Percentiles rank a stretch among this genome's conserved stretches.
These are phyloP conservation scores for Rosa persica DNA, from an alignment of 306 rosid genomes.

Conservation along the genomic window DNA sequence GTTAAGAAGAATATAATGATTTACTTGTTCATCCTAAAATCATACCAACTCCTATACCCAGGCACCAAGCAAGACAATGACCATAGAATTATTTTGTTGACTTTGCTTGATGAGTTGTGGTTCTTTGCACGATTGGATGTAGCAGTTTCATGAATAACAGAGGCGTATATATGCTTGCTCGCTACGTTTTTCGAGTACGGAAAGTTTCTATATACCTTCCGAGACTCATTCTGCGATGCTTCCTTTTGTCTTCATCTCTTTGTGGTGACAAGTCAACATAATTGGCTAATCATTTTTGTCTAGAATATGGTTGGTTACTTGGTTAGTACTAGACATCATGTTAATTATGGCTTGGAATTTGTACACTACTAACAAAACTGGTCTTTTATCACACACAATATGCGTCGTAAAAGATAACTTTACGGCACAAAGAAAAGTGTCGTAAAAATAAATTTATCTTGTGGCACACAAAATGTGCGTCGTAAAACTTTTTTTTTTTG, in stretches of 20 bases:
- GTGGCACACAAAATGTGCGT: too few relatives aligned
- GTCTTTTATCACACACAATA: too few relatives aligned
- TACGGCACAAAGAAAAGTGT: too few relatives aligned
- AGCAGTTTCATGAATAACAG: not conserved
- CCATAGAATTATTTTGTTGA: not conserved
- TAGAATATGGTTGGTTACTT: not conserved
- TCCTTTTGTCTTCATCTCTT: not conserved
- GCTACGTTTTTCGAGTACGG: not conserved
- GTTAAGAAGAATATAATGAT: not conserved
- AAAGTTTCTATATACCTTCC: not conserved
- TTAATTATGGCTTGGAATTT: too few relatives aligned
- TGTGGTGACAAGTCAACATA: not conserved
- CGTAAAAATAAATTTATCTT: too few relatives aligned
- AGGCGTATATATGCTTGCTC: not conserved
- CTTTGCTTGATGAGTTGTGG: not conserved
- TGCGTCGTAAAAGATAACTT: too few relatives aligned
- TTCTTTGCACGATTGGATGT: conserved; percentile 15
- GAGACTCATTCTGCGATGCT: not conserved
- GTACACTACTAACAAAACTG: too few relatives aligned
- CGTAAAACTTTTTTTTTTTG: too few relatives aligned
- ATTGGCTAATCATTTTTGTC: not conserved
- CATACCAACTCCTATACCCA: not conserved
- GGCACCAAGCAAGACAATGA: not conserved
- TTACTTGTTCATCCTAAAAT: not conserved
- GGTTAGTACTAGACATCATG: too few relatives aligned